phyloP scores from a whole-genome alignment of 139 green algal genomes.

The Closterium sp. region DNA sequence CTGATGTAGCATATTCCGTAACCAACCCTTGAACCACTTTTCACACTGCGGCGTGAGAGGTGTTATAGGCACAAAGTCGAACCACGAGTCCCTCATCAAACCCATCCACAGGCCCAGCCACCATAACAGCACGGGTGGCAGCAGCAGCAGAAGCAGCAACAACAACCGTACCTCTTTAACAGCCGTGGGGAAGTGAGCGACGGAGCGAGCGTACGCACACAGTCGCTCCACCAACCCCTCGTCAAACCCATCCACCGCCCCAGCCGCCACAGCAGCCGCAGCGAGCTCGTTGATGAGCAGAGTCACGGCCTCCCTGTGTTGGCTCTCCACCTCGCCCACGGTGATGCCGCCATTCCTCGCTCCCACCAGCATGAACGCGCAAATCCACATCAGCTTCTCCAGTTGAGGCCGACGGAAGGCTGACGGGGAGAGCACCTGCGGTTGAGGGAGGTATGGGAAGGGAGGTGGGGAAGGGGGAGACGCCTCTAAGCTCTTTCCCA shows the following conservation, averaged over 20 bases:
- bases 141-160: conserved; percentile 7
- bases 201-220: conserved; percentile 80
- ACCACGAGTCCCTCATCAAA: no score
- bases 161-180: conserved; percentile 82
- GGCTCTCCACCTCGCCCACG: conserved; percentile 84
- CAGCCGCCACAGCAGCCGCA: conserved; percentile 60
- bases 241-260: conserved; percentile 66
- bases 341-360: conserved; percentile 68
- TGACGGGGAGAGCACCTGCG: conserved; percentile 1
- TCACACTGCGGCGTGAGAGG: conserved; percentile 64
- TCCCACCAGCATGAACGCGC: conserved; percentile 94
- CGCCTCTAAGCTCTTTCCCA: conserved; percentile 65
- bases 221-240: conserved; percentile 73
- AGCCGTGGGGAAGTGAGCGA: conserved; percentile 94
- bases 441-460: no score
- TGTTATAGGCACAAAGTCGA: no score
- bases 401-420: conserved; percentile 73
- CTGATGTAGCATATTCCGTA: conserved; percentile 67
- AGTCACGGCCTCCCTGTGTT: conserved; percentile 59
- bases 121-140: no score
- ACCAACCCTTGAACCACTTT: conserved; percentile 98
- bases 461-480: no score
- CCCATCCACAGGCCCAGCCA: no score
- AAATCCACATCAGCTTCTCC: conserved; percentile 99
- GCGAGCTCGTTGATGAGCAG: conserved; percentile 82